Evolutionary conservation across 192 early-diverging fungal genomes (phyloP), one percentile per base, ranked within the genome.

Genomic region (Physocladia obscura): DNA sequence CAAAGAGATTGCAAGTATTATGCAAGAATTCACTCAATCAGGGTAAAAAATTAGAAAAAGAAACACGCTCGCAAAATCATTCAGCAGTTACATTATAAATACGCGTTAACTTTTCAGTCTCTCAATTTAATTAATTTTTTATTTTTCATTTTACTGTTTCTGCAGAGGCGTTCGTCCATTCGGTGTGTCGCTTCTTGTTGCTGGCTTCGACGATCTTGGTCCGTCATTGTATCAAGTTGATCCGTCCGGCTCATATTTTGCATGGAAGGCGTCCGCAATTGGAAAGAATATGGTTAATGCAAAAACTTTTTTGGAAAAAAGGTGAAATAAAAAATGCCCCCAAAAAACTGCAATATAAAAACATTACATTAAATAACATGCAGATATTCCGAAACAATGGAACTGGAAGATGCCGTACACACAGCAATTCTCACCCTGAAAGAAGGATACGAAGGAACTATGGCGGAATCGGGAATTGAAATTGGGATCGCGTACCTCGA

Each of bases 231-330:
- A 99, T 82, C 97, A 99, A 80, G 94, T 99, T 4, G 97, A 99
- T 77, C 97, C 97, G 3, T 96, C 95, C 57, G 97, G 97, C 38
- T 94, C 94, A 36, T 99, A 94, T 83, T 99, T 89, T 80, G 90
- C 94, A 24, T 99, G 97, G 97, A 98, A 97, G 82, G 97, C 96
- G 19, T 94, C 91, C 29, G 94, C 96, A 1, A 97, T 98, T 49
- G 97, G 97, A 57, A 99, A 99, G 77, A 98, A 99, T 80, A 98
- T 98, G 95, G 80, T 95, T 57, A 99, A 98, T 78, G 94, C 97
- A 68, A 98, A 98, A 87, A 98, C 94, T 2, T 99, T 99, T 80
- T 77, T 99, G 62, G 96, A 99, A 77, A 99, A 98, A 86, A 74
- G 94, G 88, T 94, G 71, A 48, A 73, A 6, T 4, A 6, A 38